A percentile compares a stretch with the other conserved stretches of the same genome.
Conservation (phyloP, 352 stramenopile species). For the Globisporangium solare region DNA sequence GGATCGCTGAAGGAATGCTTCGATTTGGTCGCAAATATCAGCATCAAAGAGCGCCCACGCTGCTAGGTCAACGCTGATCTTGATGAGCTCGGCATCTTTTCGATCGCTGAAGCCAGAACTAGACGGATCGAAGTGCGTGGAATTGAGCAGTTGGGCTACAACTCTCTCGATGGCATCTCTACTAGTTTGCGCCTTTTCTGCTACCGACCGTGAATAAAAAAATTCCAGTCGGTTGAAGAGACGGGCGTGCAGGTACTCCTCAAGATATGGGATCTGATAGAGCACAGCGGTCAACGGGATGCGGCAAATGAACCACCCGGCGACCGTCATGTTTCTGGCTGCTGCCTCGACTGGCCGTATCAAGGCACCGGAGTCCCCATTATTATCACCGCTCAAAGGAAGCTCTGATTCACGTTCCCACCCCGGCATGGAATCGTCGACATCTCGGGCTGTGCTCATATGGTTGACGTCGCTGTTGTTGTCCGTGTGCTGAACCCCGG, state of each 20-base stretch:
- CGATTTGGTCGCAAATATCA: background rate
- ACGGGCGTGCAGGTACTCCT: background rate
- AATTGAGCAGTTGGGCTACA: no score
- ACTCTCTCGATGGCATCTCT: no score
- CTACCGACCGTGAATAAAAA: no score
- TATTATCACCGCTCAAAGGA: background rate
- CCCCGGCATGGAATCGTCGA: no score
- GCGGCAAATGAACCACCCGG: background rate
- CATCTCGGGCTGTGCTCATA: no score
- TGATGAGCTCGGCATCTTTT: no score
- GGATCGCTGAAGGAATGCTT: constrained; percentile 1
- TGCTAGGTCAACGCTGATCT: no score
- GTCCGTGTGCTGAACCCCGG: background rate
- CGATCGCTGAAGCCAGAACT: no score
- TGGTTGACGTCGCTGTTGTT: background rate
- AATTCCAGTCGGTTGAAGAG: background rate
- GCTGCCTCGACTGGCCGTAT: background rate
- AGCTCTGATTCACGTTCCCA: no score
- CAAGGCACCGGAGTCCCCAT: background rate
- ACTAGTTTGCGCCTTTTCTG: no score
- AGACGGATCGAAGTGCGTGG: background rate
- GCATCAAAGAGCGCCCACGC: no score
- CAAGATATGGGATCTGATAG: background rate
- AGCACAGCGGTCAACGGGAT: constrained; percentile 1
- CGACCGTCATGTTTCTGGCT: background rate